Evolutionary conservation across 106 monocot genomes (phyloP).

Genomic region (Dendrobium huoshanense): DNA sequence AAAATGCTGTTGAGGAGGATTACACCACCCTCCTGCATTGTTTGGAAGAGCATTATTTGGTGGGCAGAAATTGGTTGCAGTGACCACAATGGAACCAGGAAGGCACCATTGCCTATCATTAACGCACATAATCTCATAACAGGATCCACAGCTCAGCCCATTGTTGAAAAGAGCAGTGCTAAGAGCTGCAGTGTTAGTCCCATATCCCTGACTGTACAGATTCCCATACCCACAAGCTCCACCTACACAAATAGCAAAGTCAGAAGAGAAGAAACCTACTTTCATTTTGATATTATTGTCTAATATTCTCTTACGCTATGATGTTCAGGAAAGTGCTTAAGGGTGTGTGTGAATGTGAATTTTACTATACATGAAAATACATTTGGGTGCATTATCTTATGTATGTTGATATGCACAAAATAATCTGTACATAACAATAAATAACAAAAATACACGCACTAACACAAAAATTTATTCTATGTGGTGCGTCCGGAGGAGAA

Average conservation of each 20-base stretch:
- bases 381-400: not conserved
- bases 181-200: constrained; percentile 55
- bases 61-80: constrained; percentile 93
- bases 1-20: constrained; percentile 46
- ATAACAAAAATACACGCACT: too few relatives aligned
- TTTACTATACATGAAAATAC: not conserved
- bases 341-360: not conserved
- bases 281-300: not conserved
- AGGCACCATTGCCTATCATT: constrained; percentile 35
- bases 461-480: too few relatives aligned
- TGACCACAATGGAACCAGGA: constrained; percentile 39
- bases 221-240: constrained; percentile 71
- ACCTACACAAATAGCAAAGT: constrained; percentile 16
- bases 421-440: not conserved
- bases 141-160: constrained; percentile 57
- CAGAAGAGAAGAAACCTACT: not conserved
- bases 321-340: not conserved
- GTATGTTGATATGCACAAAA: not conserved
- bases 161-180: constrained; percentile 62
- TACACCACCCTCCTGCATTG: constrained; percentile 52
- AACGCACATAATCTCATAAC: constrained; percentile 41
- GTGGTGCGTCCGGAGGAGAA: too few relatives aligned
- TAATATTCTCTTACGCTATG: too few relatives aligned
- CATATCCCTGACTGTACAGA: constrained; percentile 60
- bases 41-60: constrained; percentile 67